Percentiles rank a stretch among this genome's conserved stretches.
Evolutionary conservation across 2,329 filamentous ascomycete genomes (phyloP).

Genomic region (Chaetothyriales sp.): DNA sequence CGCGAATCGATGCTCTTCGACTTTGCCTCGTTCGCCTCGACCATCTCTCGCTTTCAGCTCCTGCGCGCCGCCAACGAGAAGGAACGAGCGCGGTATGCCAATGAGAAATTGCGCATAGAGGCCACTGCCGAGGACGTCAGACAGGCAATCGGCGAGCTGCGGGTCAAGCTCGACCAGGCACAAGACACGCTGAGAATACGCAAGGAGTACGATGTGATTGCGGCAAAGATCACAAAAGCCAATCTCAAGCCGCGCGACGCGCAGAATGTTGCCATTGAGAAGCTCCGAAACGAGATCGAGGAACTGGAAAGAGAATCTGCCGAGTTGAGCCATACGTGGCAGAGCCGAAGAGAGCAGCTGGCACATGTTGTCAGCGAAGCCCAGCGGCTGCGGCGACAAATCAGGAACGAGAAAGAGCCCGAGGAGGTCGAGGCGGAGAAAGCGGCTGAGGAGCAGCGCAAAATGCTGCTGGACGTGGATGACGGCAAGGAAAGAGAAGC

Average conservation of each 20-base stretch:
- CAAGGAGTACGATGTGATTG: constrained; percentile 75
- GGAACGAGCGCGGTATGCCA: constrained; percentile 71
- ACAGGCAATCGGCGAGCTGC: constrained; percentile 58
- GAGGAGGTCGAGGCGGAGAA: constrained; percentile 70
- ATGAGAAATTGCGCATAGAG: constrained; percentile 66
- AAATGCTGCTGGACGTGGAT: constrained; percentile 33
- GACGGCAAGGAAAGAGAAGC: constrained; percentile 30
- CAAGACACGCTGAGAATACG: constrained; percentile 62
- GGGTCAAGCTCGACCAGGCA: constrained; percentile 62
- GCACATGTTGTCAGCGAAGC: constrained; percentile 80
- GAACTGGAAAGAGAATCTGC: constrained; percentile 75
- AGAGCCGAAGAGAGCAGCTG: constrained; percentile 73
- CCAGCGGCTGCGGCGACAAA: constrained; percentile 69
- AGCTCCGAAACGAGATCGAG: constrained; percentile 75
- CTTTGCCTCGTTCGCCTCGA: constrained; percentile 71
- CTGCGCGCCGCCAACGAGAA: constrained; percentile 67
- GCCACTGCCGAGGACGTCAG: constrained; percentile 65
- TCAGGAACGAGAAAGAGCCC: constrained; percentile 67
- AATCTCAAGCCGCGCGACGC: constrained; percentile 73
- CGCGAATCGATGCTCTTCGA: constrained; percentile 76
- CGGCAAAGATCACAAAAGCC: constrained; percentile 74
- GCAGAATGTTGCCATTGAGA: constrained; percentile 61
- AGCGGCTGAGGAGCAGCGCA: constrained; percentile 54
- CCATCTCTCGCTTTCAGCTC: constrained; percentile 72
- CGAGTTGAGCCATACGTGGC: constrained; percentile 71